These are phyloP conservation scores for Lasiodiplodia sp. DNA, from an alignment of 2,329 filamentous ascomycete genomes.

Conservation along the genomic window DNA sequence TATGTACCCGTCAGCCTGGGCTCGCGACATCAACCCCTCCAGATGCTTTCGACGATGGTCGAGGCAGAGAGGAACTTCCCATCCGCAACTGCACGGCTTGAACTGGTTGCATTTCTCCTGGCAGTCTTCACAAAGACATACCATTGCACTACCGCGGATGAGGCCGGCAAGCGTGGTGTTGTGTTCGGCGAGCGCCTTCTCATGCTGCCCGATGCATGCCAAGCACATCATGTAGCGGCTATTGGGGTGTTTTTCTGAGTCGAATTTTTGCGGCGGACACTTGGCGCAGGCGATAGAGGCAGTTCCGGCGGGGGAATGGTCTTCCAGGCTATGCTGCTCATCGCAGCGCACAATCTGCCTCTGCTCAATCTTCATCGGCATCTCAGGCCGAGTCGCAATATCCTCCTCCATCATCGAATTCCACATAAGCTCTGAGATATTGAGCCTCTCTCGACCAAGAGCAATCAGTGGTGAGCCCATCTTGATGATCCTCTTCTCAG, in stretches of 20 bases:
- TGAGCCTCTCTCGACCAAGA: neutral
- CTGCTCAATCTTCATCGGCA: neutral
- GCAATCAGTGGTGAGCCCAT: neutral
- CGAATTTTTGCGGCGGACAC: neutral
- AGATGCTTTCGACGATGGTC: neutral
- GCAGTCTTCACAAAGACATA: neutral
- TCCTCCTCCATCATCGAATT: neutral
- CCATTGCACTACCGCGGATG: neutral
- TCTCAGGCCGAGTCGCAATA: neutral
- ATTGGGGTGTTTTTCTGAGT: neutral
- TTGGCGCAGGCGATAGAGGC: neutral
- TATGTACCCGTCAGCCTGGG: neutral
- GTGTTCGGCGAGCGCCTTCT: neutral
- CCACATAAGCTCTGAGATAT: neutral
- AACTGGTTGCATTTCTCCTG: neutral
- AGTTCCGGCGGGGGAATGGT: neutral
- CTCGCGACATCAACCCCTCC: neutral
- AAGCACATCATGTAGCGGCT: conserved; percentile 4
- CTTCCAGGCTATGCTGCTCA: conserved; percentile 2
- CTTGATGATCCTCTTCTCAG: neutral
- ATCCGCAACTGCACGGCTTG: neutral
- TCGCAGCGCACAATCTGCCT: conserved; percentile 14
- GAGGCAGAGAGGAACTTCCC: neutral
- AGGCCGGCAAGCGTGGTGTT: neutral
- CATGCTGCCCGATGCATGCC: neutral